Conservation (phyloP, 495 filamentous ascomycete species). For the Xylaria nigripes region DNA sequence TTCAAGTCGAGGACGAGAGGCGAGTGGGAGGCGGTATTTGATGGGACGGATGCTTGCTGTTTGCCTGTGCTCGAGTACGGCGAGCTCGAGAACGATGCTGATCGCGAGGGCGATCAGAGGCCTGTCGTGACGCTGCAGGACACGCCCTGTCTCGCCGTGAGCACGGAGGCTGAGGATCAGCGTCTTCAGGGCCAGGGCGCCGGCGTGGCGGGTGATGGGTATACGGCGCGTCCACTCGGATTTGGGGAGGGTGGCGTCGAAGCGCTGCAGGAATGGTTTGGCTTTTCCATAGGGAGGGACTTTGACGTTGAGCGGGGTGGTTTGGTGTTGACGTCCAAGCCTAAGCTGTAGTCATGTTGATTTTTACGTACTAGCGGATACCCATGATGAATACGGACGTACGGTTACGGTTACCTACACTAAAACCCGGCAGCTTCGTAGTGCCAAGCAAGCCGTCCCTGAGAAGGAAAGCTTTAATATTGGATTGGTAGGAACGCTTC, state of each 20-base stretch:
- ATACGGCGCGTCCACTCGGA: conserved; percentile 48
- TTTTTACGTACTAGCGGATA: neutral
- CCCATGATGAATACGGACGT: neutral
- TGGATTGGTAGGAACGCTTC: too few species aligned
- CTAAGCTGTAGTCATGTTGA: conserved; percentile 39
- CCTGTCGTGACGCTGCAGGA: conserved; percentile 60
- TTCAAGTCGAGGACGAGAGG: conserved; percentile 67
- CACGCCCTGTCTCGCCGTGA: conserved; percentile 54
- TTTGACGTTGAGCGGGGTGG: conserved; percentile 58
- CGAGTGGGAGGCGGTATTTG: conserved; percentile 82
- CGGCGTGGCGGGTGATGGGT: conserved; percentile 51
- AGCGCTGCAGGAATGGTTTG: conserved; percentile 64
- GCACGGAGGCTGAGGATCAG: conserved; percentile 24
- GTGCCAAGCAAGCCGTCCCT: too few species aligned
- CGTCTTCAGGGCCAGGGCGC: conserved; percentile 38
- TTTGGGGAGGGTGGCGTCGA: conserved; percentile 67
- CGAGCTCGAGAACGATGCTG: conserved; percentile 57
- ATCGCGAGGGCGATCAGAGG: conserved; percentile 60
- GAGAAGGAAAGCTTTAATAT: too few species aligned
- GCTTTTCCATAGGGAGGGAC: conserved; percentile 63
- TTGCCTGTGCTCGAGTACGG: conserved; percentile 70
- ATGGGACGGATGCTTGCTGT: conserved; percentile 85
- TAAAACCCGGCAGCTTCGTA: too few species aligned
- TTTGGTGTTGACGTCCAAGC: conserved; percentile 40
- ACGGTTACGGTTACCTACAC: too few species aligned